Evolutionary conservation across 352 stramenopile genomes (phyloP), one percentile per base, ranked within the genome.

Genomic region (Peronosclerospora sorghi): DNA sequence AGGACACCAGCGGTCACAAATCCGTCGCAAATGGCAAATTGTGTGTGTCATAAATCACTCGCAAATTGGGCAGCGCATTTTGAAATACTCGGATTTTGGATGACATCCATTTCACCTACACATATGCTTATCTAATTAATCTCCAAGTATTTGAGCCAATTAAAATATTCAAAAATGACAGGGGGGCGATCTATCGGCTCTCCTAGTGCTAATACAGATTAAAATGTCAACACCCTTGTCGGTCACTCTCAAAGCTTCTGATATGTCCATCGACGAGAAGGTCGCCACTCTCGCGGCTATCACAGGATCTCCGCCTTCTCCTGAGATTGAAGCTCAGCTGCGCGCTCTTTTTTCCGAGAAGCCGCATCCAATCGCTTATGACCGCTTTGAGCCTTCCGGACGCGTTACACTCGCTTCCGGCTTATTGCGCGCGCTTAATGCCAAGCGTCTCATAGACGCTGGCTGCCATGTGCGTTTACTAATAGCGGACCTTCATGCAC

Each of bases 331-430:
- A 21, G 53, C 73, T 20, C 85, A 96, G 35, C 62, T 97, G 19
- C 71, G 62, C 42, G 50, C 54, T 23, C 62, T 97, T 17, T 73
- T 97, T 23, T 59, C 70, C n/a, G 42, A 67, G 35, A 96, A 95
- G 62, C 32, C 62, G 19, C 59, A 91, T 45, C 88, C 89, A 5
- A 59, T 96, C 23, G 79, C 82, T 20, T 99, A 98, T 73, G 96
- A 99, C 53, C 95, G 96, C 24, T 98, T 99, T 51, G 96, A 99
- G 65, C 96, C 96, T 0, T 97, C 82, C 21, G 96, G 96, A 17
- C 90, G 96, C 26, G 97, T 99, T 86, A 97, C 98, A 60, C 97
- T 99, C 48, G 96, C 96, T 8, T 82, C 97, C 45, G 90, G 91
- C 1, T 62, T 97, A 36, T 72, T 97, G 57, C 83, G 93, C 32